Base-by-base conservation (phyloP, 2,329 filamentous ascomycete genomes). In the Penicillium sp. region DNA sequence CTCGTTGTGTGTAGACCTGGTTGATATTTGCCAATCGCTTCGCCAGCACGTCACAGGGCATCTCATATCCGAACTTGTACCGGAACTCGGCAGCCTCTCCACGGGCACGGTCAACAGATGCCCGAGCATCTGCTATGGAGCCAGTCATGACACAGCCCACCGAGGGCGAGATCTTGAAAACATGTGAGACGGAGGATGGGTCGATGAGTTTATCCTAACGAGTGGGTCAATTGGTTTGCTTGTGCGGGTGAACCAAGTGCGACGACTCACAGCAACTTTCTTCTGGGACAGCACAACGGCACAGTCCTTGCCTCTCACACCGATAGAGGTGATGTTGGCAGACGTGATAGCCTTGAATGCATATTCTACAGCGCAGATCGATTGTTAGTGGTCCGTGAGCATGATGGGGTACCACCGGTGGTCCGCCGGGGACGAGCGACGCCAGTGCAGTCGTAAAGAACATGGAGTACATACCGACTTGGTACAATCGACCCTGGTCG, bases 281-380 rank as follows among this genome's bases (percentile, higher is more conserved):
- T 99, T 99, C 81, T 99, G 95, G 62, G 95, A 98, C 75, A 99
- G 82, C 53, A 99, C 91, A 45, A 99, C 95, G 33, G 95, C 95
- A 72, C 93, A 98, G 81, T 95, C 87, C 85, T 99, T 99, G 78
- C 95, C 95, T 74, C 92, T 86, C 67, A 99, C 87, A 69, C 95
- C 95, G 77, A 99, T 86, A 61, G 95, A 95, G 84, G 96, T 99
- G 82, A 99, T 98, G 80, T 98, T 98, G 68, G 95, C 95, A 61
- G 95, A 93, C 68, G 95, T 99, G 80, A 99, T 99, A 58, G 95
- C 95, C 83, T 99, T 99, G 88, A 99, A 99, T 70, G 95, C 95
- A 93, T 99, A 99, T 85, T 99, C 95, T 98, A 60, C 63, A 62
- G 67, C 50, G 62, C 47, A 26, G 52, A 54, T 58, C 42, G 67